These are phyloP conservation scores for Citrullus amarus DNA, from an alignment of 306 rosid genomes.

Conservation along the genomic window DNA sequence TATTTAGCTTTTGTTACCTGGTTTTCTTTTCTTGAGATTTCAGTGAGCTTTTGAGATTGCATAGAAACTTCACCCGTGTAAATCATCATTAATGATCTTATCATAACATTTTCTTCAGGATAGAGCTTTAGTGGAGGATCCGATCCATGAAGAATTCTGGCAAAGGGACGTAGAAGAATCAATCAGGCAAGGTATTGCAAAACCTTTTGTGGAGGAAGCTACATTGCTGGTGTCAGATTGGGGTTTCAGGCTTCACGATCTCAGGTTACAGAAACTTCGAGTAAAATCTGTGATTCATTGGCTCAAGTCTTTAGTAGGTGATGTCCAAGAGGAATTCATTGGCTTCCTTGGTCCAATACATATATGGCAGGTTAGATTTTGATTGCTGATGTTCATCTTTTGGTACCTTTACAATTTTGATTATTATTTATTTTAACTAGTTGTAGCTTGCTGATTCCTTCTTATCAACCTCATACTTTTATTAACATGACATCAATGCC, in stretches of 20 bases:
- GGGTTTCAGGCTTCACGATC: slow-evolving; percentile 93
- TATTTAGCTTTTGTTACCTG: background rate
- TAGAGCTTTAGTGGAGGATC: slow-evolving; percentile 84
- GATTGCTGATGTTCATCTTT: background rate
- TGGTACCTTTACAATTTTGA: background rate
- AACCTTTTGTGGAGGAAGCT: slow-evolving; percentile 90
- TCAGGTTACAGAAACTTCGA: slow-evolving; percentile 59
- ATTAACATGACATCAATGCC: background rate
- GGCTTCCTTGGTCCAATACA: slow-evolving; percentile 98
- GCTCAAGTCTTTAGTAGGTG: slow-evolving; percentile 58
- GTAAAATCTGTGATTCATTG: slow-evolving; percentile 41
- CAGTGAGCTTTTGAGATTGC: background rate
- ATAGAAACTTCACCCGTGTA: background rate
- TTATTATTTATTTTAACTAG: background rate
- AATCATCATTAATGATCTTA: background rate
- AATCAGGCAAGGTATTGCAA: slow-evolving; percentile 58
- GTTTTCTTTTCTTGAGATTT: background rate
- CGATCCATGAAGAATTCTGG: slow-evolving; percentile 91
- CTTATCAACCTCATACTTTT: no score
- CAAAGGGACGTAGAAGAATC: slow-evolving; percentile 98
- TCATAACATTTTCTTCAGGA: slow-evolving; percentile 32
- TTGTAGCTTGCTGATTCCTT: background rate
- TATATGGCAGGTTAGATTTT: slow-evolving; percentile 81
- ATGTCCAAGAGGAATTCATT: slow-evolving; percentile 47
- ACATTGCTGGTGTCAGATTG: slow-evolving; percentile 74